A percentile compares a stretch with the other conserved stretches of the same genome.
phyloP scores from a whole-genome alignment of 1,139 yeast species.

The Diutina neorugosa region DNA sequence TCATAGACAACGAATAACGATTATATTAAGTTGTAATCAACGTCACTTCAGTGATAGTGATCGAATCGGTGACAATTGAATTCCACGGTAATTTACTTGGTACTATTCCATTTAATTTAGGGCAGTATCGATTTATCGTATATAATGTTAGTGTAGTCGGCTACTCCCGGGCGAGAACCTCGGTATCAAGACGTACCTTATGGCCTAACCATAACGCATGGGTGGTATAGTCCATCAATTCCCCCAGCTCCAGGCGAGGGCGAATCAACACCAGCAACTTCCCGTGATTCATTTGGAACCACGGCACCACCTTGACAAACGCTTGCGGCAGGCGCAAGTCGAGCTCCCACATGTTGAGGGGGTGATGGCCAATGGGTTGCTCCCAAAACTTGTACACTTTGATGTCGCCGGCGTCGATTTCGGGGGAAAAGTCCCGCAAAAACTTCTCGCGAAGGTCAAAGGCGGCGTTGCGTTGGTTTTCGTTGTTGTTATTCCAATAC shows the following conservation, averaged over 20 bases:
- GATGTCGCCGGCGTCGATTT: constrained; percentile 29
- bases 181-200: constrained; percentile 5
- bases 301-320: constrained; percentile 1
- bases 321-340: constrained; percentile 10
- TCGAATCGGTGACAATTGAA: too few relatives aligned
- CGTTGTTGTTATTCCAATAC: constrained; percentile 33
- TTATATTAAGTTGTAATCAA: background rate
- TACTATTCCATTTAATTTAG: too few relatives aligned
- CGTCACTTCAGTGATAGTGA: background rate
- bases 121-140: too few relatives aligned
- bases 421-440: constrained; percentile 29
- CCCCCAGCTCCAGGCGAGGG: constrained; percentile 34
- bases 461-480: constrained; percentile 24
- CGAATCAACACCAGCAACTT: constrained; percentile 40
- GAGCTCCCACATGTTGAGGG: constrained; percentile 32
- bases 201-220: constrained; percentile 47
- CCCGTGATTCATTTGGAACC: constrained; percentile 36
- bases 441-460: constrained; percentile 28
- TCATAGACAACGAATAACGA: background rate
- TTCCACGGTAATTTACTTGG: too few relatives aligned
- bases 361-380: constrained; percentile 47
- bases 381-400: constrained; percentile 37
- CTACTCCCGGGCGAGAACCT: background rate
- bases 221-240: constrained; percentile 34
- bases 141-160: too few relatives aligned